Evolutionary conservation across 2,329 filamentous ascomycete species (phyloP).

Genomic region (Penicillium rolfsii): DNA sequence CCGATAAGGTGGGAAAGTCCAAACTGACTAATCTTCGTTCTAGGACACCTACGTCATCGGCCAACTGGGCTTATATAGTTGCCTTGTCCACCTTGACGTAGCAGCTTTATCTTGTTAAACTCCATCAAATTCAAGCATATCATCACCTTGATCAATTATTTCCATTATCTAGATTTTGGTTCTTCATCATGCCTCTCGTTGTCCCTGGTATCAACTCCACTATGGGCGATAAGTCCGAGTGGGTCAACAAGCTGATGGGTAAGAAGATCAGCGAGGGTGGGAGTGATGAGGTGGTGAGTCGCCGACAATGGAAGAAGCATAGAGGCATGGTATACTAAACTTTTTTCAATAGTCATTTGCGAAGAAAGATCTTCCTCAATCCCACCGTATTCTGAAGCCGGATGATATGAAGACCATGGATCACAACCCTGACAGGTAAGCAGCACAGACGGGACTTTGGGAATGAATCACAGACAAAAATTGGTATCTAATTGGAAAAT

Average conservation of each 20-base stretch:
- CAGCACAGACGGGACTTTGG: background rate
- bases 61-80: conserved; percentile 8
- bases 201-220: conserved; percentile 47
- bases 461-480: background rate
- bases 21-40: conserved; percentile 10
- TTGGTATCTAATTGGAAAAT: background rate
- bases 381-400: conserved; percentile 49
- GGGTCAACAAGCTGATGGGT: conserved; percentile 51
- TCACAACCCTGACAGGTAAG: conserved; percentile 47
- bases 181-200: conserved; percentile 51
- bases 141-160: background rate
- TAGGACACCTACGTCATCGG: conserved; percentile 13
- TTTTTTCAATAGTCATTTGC: conserved; percentile 44
- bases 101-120: background rate
- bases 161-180: background rate
- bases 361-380: conserved; percentile 50
- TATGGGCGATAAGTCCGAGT: conserved; percentile 43
- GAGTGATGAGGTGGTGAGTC: conserved; percentile 41
- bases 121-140: background rate
- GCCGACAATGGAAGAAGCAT: too few relatives aligned
- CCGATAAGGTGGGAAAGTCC: background rate
- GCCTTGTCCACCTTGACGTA: conserved; percentile 3
- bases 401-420: conserved; percentile 47
- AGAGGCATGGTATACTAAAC: background rate
- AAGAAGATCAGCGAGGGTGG: conserved; percentile 48